Evolutionary conservation across 352 stramenopile genomes (phyloP), one percentile per base, ranked within the genome.

Genomic region (Phytophthora colocasiae): DNA sequence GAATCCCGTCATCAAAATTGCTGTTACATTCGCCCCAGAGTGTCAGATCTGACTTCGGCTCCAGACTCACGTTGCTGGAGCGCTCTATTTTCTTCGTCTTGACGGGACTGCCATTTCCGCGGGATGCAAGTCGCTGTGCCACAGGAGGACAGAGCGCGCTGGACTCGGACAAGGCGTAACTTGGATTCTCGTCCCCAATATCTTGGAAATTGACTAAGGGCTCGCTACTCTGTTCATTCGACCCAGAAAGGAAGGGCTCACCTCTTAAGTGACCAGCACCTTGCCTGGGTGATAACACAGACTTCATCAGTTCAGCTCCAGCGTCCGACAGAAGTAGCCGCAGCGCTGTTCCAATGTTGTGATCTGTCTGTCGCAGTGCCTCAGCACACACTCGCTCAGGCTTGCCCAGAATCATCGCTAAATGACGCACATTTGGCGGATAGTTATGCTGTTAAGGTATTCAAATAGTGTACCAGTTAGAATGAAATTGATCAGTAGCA

Each of bases 131-230:
- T 29, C 75, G 68, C 12, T 67, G 66, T 53, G 44, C 31, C 10
- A 46, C n/a, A 32, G 52, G 10, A 39, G 72, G 31, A 17, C 47
- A 75, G 8, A 70, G 32, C 1, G 73, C 68, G 40, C 85, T 93
- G 1, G 83, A 85, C 53, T 96, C 87, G 4, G 72, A 47, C 8
- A 96, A 73, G 24, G 69, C 64, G 27, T 95, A 96, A 38, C 82
- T 95, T 27, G 82, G 75, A 41, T 96, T 96, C 52, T 96, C 87
- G 11, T 93, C 86, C 19, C 81, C 77, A 6, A 90, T 69, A 19
- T 93, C 86, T 71, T 94, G 85, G 5, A 89, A 78, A 26, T 76
- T 87, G 45, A 85, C 62, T 24, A 84, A 32, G 2, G 56, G 61
- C 31, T 75, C 69, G 19, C 32, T 58, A 44, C 27, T 22, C 22